Evolutionary conservation across 345 rosid genomes (phyloP).

Genomic region (Aethionema arabicum): DNA sequence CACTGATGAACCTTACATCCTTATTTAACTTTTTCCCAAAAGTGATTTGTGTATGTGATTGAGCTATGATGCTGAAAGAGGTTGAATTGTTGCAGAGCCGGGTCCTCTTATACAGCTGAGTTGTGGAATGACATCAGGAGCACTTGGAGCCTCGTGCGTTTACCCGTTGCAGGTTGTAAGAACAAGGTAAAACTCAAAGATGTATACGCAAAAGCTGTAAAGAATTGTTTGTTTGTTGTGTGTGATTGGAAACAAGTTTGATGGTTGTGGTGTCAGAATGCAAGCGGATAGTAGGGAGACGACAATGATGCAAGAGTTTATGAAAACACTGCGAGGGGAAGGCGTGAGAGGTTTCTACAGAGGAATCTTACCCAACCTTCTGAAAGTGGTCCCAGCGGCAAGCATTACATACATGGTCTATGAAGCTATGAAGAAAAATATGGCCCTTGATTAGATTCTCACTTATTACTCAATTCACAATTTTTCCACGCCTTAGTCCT

Average conservation of each 20-base stretch:
- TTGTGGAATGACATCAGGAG: conserved; percentile 91
- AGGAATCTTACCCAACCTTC: conserved; percentile 92
- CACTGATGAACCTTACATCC: conserved; percentile 8
- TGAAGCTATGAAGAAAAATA: conserved; percentile 87
- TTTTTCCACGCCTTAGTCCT: conserved; percentile 23
- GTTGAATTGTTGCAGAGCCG: conserved; percentile 52
- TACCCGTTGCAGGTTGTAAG: conserved; percentile 97
- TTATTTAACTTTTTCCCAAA: not conserved
- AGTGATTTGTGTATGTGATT: not conserved
- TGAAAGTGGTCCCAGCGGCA: conserved; percentile 68
- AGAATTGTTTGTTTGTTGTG: not conserved
- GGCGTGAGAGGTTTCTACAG: conserved; percentile 89
- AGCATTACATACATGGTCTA: conserved; percentile 68
- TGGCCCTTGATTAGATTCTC: conserved; percentile 53
- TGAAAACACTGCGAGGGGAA: conserved; percentile 77
- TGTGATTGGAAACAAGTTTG: conserved; percentile 20
- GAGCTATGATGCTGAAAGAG: conserved; percentile 13
- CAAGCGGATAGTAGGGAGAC: conserved; percentile 74
- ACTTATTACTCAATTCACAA: conserved; percentile 9
- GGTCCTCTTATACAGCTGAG: conserved; percentile 89
- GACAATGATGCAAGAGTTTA: conserved; percentile 82
- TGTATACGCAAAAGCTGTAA: not conserved
- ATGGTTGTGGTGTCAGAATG: conserved; percentile 52
- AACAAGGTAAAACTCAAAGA: conserved; percentile 60
- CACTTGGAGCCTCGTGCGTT: conserved; percentile 91